phyloP scores from a whole-genome alignment of 352 stramenopile genomes.

The Aphanomyces astaci region DNA sequence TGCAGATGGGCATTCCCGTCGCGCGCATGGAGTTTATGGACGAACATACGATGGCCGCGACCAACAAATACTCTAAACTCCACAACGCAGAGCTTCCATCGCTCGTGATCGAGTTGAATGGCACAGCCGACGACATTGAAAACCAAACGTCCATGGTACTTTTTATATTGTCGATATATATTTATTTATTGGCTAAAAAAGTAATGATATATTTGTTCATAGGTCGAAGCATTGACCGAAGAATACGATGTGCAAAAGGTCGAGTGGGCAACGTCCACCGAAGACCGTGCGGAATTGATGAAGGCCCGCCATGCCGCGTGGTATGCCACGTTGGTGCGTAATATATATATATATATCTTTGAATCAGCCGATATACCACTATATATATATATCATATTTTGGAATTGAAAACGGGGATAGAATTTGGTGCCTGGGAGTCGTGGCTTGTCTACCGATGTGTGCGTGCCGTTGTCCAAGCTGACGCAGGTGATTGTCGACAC shows the following conservation, averaged over 20 bases:
- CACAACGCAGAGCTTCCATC: conserved; percentile 74
- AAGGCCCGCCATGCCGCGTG: conserved; percentile 76
- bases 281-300: conserved; percentile 81
- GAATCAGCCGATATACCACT: too few species aligned
- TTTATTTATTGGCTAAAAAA: too few species aligned
- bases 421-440: conserved; percentile 72
- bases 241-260: conserved; percentile 83
- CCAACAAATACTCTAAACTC: conserved; percentile 83
- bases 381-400: too few species aligned
- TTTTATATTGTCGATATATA: too few species aligned
- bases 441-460: conserved; percentile 92
- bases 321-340: conserved; percentile 74
- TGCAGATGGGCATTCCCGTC: conserved; percentile 84
- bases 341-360: too few species aligned
- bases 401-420: too few species aligned
- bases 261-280: conserved; percentile 49
- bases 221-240: conserved; percentile 73
- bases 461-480: conserved; percentile 92
- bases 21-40: conserved; percentile 86
- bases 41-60: conserved; percentile 61
- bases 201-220: too few species aligned
- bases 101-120: conserved; percentile 94
- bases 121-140: conserved; percentile 62
- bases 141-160: conserved; percentile 68
- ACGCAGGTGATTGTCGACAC: conserved; percentile 91